Percentiles rank a stretch among this genome's conserved stretches.
Evolutionary conservation across 2,329 filamentous ascomycete genomes (phyloP).

Genomic region (Coniochaeta hoffmannii): DNA sequence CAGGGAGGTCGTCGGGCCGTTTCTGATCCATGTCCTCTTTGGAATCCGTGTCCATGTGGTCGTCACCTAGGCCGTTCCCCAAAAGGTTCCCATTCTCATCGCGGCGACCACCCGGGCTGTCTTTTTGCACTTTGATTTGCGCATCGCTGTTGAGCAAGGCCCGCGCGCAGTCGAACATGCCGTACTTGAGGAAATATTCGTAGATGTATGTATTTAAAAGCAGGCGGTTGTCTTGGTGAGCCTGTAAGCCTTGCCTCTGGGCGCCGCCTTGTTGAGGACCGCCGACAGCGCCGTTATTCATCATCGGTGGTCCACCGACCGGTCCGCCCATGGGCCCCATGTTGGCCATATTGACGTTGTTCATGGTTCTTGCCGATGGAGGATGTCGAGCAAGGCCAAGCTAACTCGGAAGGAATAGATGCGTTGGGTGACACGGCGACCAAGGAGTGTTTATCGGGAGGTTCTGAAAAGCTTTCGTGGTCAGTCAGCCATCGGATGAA

Average conservation of each 20-base stretch:
- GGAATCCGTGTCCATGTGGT: slow-evolving; percentile 74
- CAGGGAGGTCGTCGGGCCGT: slow-evolving; percentile 72
- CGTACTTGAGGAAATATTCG: slow-evolving; percentile 82
- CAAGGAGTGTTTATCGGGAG: not conserved
- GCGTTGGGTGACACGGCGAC: not conserved
- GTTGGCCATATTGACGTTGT: slow-evolving; percentile 60
- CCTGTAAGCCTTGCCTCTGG: slow-evolving; percentile 16
- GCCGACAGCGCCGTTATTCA: slow-evolving; percentile 48
- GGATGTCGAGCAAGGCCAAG: not conserved
- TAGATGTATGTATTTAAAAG: slow-evolving; percentile 82
- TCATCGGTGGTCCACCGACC: slow-evolving; percentile 58
- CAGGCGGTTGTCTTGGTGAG: slow-evolving; percentile 29
- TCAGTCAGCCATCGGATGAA: not conserved
- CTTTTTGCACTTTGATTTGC: slow-evolving; percentile 59
- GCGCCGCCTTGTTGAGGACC: slow-evolving; percentile 21
- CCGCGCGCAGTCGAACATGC: slow-evolving; percentile 77
- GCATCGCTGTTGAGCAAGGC: slow-evolving; percentile 61
- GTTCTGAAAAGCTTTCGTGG: not conserved
- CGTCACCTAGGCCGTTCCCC: slow-evolving; percentile 62
- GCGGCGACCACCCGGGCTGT: slow-evolving; percentile 60
- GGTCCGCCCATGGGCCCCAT: slow-evolving; percentile 65
- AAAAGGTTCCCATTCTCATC: slow-evolving; percentile 60
- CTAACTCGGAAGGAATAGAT: not conserved
- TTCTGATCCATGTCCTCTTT: slow-evolving; percentile 65
- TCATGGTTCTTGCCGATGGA: slow-evolving; percentile 36